phyloP scores from a whole-genome alignment of 148 eudicot species.

The Cornus kousa region DNA sequence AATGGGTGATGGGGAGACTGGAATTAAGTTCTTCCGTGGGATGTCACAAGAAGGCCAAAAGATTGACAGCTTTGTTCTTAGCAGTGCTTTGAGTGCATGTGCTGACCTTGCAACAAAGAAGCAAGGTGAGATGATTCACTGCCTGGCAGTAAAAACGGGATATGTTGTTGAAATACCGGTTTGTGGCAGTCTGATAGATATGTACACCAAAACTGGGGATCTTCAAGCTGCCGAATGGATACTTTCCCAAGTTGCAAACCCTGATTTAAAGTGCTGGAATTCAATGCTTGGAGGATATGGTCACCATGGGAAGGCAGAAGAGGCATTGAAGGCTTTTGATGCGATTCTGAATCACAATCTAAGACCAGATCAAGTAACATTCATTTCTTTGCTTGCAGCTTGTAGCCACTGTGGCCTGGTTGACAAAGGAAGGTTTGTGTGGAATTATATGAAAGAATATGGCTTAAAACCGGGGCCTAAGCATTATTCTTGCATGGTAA shows the following conservation, averaged over 20 bases:
- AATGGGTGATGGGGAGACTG: slow-evolving; percentile 51
- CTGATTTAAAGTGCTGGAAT: slow-evolving; percentile 80
- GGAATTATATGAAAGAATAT: slow-evolving; percentile 61
- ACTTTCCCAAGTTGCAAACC: slow-evolving; percentile 31
- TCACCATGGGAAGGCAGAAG: slow-evolving; percentile 73
- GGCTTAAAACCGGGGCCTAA: slow-evolving; percentile 49
- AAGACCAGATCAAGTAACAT: slow-evolving; percentile 66
- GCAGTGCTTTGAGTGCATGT: slow-evolving; percentile 72
- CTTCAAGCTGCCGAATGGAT: slow-evolving; percentile 49
- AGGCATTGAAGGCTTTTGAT: slow-evolving; percentile 52
- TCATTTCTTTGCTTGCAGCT: slow-evolving; percentile 61
- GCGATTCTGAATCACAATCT: slow-evolving; percentile 42
- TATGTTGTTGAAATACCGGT: slow-evolving; percentile 54
- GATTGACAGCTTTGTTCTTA: slow-evolving; percentile 61
- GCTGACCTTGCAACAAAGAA: slow-evolving; percentile 66
- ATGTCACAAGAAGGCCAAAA: slow-evolving; percentile 62
- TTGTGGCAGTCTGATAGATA: slow-evolving; percentile 71
- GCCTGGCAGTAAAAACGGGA: slow-evolving; percentile 57
- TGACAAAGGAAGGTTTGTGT: slow-evolving; percentile 49
- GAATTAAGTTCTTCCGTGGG: slow-evolving; percentile 46
- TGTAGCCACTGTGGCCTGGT: slow-evolving; percentile 79
- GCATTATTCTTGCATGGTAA: slow-evolving; percentile 89
- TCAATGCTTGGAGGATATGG: slow-evolving; percentile 73
- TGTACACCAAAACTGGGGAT: slow-evolving; percentile 76
- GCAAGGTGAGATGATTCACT: slow-evolving; percentile 76